Evolutionary conservation across 306 rosid genomes (phyloP), one percentile per base, ranked within the genome.

Genomic region (Gynostemma pentaphyllum): DNA sequence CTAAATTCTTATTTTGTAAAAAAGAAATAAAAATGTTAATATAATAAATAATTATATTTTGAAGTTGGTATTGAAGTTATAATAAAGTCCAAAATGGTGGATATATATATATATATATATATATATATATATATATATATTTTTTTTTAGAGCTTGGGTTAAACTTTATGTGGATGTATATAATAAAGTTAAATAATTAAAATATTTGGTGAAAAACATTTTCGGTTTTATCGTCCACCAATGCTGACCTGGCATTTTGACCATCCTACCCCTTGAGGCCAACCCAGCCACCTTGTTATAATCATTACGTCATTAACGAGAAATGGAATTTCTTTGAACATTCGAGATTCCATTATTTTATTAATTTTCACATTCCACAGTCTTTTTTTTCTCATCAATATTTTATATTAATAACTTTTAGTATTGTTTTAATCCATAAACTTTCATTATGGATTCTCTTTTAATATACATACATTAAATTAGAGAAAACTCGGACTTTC

Each of bases 151-250:
- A 47, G 59, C 19, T 26, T 51, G 4, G 34, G 59, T 14, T 51
- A 26, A 51, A 51, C 1, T 26, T 51, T 26, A 12, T 7, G 28
- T 37, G 28, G 61, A 29, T 15, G 14, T 9, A 54, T 54, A n/a
- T 7, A 29, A 29, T 8, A 54, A 54, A 11, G 62, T 54, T 29
- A 29, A 30, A 15, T 48, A 54, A 54, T 16, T 54, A n/a, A 16
- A 54, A 54, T n/a, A 53, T 28, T 48, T 48, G 7, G 7, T 5
- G 5, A 37, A 1, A 37, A 2, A 37, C 11, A 34, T 29, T 36
- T 53, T 53, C 27, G 61, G 61, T 30, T 55, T 55, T 34, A 55
- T 55, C 44, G 63, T 55, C 44, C 27, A 55, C 63, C 44, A 18
- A 2, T 32, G 44, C 45, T 55, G 63, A 32, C 63, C 42, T 6